Conservation (phyloP, 257 asterid genomes). For the Thymus mandschuricus region DNA sequence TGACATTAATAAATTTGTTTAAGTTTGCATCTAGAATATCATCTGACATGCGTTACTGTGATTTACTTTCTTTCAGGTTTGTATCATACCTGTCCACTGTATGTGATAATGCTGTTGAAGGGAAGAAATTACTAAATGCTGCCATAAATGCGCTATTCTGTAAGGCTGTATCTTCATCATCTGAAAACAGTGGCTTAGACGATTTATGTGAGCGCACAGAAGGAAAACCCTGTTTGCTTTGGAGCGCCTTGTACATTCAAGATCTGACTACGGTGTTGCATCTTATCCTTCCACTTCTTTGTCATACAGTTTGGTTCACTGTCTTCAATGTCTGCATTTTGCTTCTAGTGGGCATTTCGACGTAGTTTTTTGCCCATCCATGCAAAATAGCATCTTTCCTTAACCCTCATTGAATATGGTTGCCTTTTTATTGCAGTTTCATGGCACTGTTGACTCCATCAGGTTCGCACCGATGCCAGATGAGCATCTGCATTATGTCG, state of each 20-base stretch:
- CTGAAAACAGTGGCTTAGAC: conserved; percentile 39
- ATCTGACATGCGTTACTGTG: conserved; percentile 13
- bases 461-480: conserved; percentile 65
- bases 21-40: conserved; percentile 27
- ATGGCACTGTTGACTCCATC: conserved; percentile 51
- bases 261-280: conserved; percentile 59
- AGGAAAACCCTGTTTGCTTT: conserved; percentile 70
- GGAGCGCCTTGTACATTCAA: conserved; percentile 76
- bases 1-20: not conserved
- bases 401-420: conserved; percentile 10
- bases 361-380: not conserved
- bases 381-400: conserved; percentile 4
- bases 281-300: conserved; percentile 24
- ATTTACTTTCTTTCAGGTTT: conserved; percentile 56
- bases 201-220: conserved; percentile 41
- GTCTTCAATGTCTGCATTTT: conserved; percentile 20
- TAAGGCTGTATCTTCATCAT: conserved; percentile 40
- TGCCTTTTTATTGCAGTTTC: conserved; percentile 35
- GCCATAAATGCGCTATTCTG: conserved; percentile 71
- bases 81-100: conserved; percentile 74
- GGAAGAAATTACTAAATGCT: conserved; percentile 63
- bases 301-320: not conserved
- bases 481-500: conserved; percentile 61
- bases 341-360: conserved; percentile 12
- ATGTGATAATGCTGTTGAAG: conserved; percentile 64